A percentile compares a stretch with the other conserved stretches of the same genome.
Conservation (phyloP, 208 protist species). For the Crithidia mellificae region DNA sequence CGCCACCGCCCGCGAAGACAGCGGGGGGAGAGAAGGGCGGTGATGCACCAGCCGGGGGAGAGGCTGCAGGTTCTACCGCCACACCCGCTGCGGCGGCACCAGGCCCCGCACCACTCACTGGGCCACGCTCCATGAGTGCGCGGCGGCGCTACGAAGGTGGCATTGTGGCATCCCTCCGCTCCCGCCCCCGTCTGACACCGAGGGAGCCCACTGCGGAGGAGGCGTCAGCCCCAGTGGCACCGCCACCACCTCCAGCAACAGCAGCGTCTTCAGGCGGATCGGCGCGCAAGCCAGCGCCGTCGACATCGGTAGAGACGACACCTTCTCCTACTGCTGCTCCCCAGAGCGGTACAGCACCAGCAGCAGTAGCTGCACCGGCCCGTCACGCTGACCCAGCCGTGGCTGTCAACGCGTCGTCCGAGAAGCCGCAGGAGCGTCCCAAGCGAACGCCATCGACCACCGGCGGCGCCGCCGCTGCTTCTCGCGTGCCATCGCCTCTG, state of each 20-base stretch:
- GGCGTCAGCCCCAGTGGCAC: neutral
- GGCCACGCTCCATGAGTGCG: constrained; percentile 8
- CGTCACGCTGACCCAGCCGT: neutral
- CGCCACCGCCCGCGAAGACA: neutral
- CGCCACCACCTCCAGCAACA: neutral
- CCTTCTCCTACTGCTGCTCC: too few species aligned
- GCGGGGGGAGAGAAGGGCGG: neutral
- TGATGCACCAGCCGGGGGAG: neutral
- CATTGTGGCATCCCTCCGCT: constrained; percentile 7
- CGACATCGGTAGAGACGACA: too few species aligned
- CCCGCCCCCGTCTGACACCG: constrained; percentile 14
- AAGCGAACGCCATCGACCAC: neutral
- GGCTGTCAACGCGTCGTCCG: neutral
- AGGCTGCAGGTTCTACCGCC: too few species aligned
- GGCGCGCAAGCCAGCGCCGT: too few species aligned
- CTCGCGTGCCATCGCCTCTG: constrained; percentile 1
- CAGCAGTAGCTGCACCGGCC: neutral
- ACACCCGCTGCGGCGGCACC: too few species aligned
- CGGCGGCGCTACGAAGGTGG: constrained; percentile 6
- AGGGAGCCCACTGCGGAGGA: neutral
- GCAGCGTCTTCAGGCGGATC: too few species aligned
- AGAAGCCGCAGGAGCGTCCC: neutral
- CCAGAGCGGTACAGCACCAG: too few species aligned
- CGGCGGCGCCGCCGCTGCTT: too few species aligned
- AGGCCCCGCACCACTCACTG: neutral